phyloP scores from a whole-genome alignment of 2,329 filamentous ascomycete genomes.

The Aspergillus pseudotamarii region DNA sequence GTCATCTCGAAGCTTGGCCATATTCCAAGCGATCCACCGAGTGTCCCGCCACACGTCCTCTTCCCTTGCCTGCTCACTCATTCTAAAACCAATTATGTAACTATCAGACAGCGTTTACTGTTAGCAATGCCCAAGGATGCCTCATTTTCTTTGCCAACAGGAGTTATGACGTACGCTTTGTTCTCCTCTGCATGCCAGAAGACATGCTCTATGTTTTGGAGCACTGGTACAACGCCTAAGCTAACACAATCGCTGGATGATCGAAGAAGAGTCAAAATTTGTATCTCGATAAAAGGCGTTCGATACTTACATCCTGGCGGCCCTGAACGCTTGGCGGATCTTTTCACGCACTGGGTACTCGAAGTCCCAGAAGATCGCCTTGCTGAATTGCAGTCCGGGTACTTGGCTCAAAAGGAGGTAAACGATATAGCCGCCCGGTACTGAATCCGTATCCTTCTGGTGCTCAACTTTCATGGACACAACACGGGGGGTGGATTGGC shows the following conservation, averaged over 20 bases:
- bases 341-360: not conserved
- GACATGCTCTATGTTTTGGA: not conserved
- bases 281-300: too few species aligned
- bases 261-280: not conserved
- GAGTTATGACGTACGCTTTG: not conserved
- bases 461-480: not conserved
- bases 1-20: too few species aligned
- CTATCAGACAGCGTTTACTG: not conserved
- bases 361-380: not conserved
- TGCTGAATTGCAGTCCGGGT: not conserved
- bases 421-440: not conserved
- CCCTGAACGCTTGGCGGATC: not conserved
- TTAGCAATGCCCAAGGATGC: not conserved
- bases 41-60: too few species aligned
- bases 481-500: not conserved
- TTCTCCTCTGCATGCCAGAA: not conserved
- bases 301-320: not conserved
- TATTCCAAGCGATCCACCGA: not conserved
- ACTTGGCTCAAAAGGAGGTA: not conserved
- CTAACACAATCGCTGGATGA: not conserved
- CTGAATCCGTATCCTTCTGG: not conserved
- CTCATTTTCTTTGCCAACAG: not conserved
- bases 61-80: too few species aligned
- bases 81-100: not conserved
- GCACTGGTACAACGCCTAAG: not conserved